Evolutionary conservation across 169 alveolate species (phyloP), one percentile per base, ranked within the genome.

Genomic region (Theileria orientalis): DNA sequence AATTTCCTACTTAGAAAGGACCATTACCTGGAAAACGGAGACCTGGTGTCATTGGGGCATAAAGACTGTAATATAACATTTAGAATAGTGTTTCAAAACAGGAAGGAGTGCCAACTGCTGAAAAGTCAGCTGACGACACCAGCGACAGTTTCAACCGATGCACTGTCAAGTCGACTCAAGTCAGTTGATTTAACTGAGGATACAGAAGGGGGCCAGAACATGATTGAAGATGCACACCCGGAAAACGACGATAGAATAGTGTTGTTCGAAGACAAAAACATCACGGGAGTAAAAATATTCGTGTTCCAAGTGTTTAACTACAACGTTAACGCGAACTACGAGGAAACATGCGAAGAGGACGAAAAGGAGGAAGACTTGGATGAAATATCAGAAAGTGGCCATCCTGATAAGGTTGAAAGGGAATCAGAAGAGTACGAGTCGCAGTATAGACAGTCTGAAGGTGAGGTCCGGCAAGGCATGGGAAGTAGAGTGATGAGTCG

Each of bases 21-120:
- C 16, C 47, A 56, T 0, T 25, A 27, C 2, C 37, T 78, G 27
- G 41, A 44, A 21, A 44, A 71, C 30, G 86, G 76, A 0, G 83
- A 78, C 52, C 21, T 70, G 2, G 3, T 78, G 41, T 16, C 64
- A 6, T 21, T 78, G 16, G 73, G 86, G 21, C 75, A 82, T 2
- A 54, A 52, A 40, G 25, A 61, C 2, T 14, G 30, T 27, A 29
- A 42, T 32, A 37, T 78, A 25, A 41, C 52, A 2, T 78, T 69
- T 40, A 51, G 63, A 16, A 72, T 69, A 25, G 60, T 57, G 13
- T 78, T 78, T 62, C 41, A 74, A 16, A 57, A 52, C 8, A 14
- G 1, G 2, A 64, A 64, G 19, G 64, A 56, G 13, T 56, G 54
- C 16, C 16, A 13, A 21, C 16, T 14, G 13, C 52, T 21, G 25